Evolutionary conservation across 192 early-diverging fungal genomes (phyloP), one percentile per base, ranked within the genome.

Genomic region (Coemansia sp.): DNA sequence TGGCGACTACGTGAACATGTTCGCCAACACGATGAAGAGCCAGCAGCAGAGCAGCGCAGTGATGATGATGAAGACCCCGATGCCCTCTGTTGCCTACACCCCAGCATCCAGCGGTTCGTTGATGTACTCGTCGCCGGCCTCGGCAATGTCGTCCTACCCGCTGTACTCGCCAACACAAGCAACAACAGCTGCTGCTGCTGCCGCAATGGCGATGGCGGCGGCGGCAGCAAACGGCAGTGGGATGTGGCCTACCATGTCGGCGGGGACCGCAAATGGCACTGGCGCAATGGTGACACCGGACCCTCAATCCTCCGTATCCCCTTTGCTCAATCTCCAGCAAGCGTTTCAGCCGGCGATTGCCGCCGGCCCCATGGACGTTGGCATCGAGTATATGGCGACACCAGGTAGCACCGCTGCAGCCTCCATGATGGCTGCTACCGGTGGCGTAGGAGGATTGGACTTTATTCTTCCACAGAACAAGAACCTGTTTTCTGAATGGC

Each of bases 51-150:
- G 30, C 30, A 36, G 57, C 57, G 34, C 57, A 59, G 34, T 33
- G 9, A 14, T 33, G 52, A 33, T 33, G 52, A 55, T 55, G 23
- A 55, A 55, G 52, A 33, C 52, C 6, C 26, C 52, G 52, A 30
- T 33, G 26, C 24, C 23, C 24, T 55, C 52, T 10, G 16, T 26
- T 23, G 20, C 4, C 4, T 23, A 23, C 52, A 33, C 44, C 7
- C 52, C 44, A 8, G 23, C 10, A 11, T 23, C 20, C 26, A 12
- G 52, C 52, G 57, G 57, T 18, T 38, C 57, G 34, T 9, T 59
- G 34, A 45, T 76, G 52, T 71, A 68, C 69, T 71, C 75, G 65
- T 65, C 75, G 14, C 75, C 69, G 26, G 52, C 67, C 33, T 71
- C 65, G 14, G 45, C 68, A 9, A 58, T 63, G 35, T 63, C 74